Evolutionary conservation across 2,329 filamentous ascomycete genomes (phyloP), one percentile per base, ranked within the genome.

Genomic region (Microsporum audouinii): DNA sequence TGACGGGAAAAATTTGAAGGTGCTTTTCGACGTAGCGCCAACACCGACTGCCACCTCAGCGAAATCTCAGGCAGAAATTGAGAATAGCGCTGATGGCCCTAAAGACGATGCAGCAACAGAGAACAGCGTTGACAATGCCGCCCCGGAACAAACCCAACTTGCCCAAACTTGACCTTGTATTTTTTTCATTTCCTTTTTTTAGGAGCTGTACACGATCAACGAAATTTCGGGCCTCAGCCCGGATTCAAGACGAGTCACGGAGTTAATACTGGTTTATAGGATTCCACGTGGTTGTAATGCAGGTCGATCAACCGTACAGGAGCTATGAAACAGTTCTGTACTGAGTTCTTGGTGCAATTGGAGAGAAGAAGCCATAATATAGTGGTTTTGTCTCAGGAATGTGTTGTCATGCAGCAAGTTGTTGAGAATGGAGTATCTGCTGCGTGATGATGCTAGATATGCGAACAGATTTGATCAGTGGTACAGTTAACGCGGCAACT

Each of bases 1-100:
- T 60, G 86, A 91, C 65, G 86, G 88, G 45, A 88, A 88, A 70
- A 88, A 89, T 65, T 71, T 85, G 63, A 77, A 82, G 63, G 72
- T 75, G 62, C 75, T 82, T 62, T 79, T 81, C 62, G 74, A 75
- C 60, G 62, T 56, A 10, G 62, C 70, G 55, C 36, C 63, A 33
- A 2, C 60, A 5, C 29, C 59, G 5, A 57, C 47, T n/a, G 5
- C 61, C 17, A 33, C 12, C 10, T 41, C 55, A 2, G 58, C 45
- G 29, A 63, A 62, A 41, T 34, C 47, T 41, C 43, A 55, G 6
- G 2, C 33, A 36, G 47, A 58, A 17, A 10, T 39, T 12, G 60
- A 63, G 38, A 62, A 62, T 39, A 57, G 39, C 10, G 59, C 55
- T n/a, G 62, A 61, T 47, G 31, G 47, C 17, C 29, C 45, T 23